These are phyloP conservation scores for Tetradesmus lagerheimii DNA, from an alignment of 139 green algal genomes.

Conservation along the genomic window DNA sequence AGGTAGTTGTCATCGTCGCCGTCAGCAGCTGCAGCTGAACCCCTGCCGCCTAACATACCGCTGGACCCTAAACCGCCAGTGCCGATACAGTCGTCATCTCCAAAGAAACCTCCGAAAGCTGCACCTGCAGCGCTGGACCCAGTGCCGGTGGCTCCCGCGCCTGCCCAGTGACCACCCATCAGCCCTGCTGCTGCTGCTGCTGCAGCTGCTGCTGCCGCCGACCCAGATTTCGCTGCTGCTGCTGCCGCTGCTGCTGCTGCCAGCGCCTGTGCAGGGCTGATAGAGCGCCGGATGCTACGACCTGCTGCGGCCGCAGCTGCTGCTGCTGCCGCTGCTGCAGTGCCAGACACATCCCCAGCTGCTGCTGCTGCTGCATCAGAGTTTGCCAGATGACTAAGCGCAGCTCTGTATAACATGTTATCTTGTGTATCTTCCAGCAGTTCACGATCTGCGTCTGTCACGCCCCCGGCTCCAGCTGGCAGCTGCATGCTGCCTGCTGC, in stretches of 20 bases:
- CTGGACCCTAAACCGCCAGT: background rate
- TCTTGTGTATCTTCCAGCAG: constrained; percentile 4
- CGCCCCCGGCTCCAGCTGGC: background rate
- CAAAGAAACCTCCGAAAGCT: background rate
- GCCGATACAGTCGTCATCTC: background rate
- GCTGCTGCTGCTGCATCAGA: constrained; percentile 6
- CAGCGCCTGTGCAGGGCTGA: constrained; percentile 20
- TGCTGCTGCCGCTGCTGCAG: constrained; percentile 6
- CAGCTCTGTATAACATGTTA: background rate
- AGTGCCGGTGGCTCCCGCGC: background rate
- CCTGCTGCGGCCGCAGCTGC: background rate
- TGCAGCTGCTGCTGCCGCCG: background rate
- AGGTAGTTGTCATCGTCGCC: background rate
- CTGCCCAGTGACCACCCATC: background rate
- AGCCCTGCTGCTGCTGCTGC: constrained; percentile 37
- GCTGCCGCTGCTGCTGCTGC: constrained; percentile 10
- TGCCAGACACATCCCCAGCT: background rate
- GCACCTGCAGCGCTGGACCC: background rate
- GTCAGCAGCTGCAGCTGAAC: background rate
- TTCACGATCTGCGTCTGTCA: constrained; percentile 14
- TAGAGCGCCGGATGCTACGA: background rate
- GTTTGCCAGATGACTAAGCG: background rate
- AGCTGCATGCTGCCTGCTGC: constrained; percentile 24
- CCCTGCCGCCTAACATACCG: background rate
- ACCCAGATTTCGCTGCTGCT: background rate